Base-by-base conservation (phyloP, 352 stramenopile species). In the Phytopythium delawarense region DNA sequence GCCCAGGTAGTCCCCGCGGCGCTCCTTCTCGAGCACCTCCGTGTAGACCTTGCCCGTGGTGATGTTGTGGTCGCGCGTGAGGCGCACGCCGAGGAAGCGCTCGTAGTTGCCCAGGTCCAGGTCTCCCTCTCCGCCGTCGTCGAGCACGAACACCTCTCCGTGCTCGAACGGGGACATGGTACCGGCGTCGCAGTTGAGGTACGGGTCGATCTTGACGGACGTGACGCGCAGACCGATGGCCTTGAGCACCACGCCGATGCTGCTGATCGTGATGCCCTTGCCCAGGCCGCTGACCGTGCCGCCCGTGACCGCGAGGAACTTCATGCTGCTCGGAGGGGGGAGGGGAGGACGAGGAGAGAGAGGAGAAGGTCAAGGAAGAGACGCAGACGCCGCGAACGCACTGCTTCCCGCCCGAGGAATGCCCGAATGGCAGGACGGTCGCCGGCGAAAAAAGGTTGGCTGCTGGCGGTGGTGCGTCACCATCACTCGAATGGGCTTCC, bases 21-120 rank as follows among this genome's bases (percentile, higher is more conserved):
- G 86, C 76, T 99, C 97, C 64, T 96, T 94, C 61, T 96, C 76
- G 54, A 99, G 98, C 59, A 99, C 97, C 52, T 98, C 79, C 53
- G 96, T 82, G 84, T 98, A 99, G 4, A 98, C 83, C 73, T 99
- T 99, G 53, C 97, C 97, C n/a, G 97, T 99, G 9, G 97, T 99
- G 72, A 99, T 98, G 84, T 99, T 99, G 81, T 99, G 94, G 75
- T 99, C 95, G 57, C 86, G 92, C 53, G 92, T 98, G 70, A 99
- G 87, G 68, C 88, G 94, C 59, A 99, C 84, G 66, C 84, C 87
- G 37, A 99, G 76, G 76, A 99, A 99, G n/a, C 97, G 91, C 79
- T 99, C 97, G 80, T 99, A 99, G 83, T 99, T 99, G 59, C 97
- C 97, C 5, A 99, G 79, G 73, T 99, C 97, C 53, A 99, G 79